Base-by-base conservation (phyloP, 371 early-diverging fungal genomes). In the Parasitella parasitica region DNA sequence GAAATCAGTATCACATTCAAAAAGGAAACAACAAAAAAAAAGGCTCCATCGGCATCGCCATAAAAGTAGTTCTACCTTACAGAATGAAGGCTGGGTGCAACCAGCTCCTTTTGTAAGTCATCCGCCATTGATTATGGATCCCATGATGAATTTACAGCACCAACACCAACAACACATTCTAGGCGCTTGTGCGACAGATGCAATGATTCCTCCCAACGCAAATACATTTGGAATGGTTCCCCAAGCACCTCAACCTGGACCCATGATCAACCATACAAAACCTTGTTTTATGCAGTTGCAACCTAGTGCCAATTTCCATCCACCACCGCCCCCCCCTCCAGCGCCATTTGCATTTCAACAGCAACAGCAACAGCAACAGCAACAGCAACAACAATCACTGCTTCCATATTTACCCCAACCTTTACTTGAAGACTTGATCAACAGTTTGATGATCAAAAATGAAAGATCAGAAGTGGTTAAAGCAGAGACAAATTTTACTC, bases 151-250 rank as follows among this genome's bases (percentile, higher is more conserved):
- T 43, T 41, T 57, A 41, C 39, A 32, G 27, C 39, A 57, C 20
- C 41, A 39, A 27, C 38, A 39, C 5, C 36, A 38, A 30, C 55
- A 37, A 20, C 57, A 57, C 30, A 57, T 39, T 57, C 57, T 57
- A 41, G 57, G 57, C 57, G 20, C 34, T 41, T 57, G 57, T 57
- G 18, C 57, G 4, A 56, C 56, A 54, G 54, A 54, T 35, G 35
- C 53, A 0, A 34, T 30, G 24, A 46, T 46, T 11, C 46, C 50
- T 22, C 6, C 28, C 2, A 26, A 22, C 30, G 8, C 50, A 50
- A 28, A 50, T 12, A 46, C 11, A 22, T 46, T 28, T 50, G 50
- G 50, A 0, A 22, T 30, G 22, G 30, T 50, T 27, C 50, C 50
- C 50, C 50, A 50, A 50, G 55, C 39, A 39, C 32, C 32, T 32